Percentiles rank a stretch among this genome's conserved stretches.
These are phyloP conservation scores for Pichia sp. DNA, from an alignment of 1,139 yeast species.

Conservation along the genomic window DNA sequence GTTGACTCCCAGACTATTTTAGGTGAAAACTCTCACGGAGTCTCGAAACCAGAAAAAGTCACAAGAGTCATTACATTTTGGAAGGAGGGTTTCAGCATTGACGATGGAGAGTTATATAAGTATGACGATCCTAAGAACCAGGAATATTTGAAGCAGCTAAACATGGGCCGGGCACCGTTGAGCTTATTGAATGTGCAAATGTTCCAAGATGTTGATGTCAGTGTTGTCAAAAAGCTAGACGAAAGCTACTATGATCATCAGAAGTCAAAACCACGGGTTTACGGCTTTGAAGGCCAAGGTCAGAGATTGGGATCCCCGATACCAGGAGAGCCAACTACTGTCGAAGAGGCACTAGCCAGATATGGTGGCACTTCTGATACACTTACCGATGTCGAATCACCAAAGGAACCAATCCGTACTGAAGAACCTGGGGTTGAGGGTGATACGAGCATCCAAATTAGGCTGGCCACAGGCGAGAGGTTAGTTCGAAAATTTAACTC, in stretches of 20 bases:
- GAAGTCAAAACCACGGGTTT: conserved; percentile 40
- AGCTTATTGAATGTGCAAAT: conserved; percentile 73
- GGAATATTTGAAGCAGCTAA: conserved; percentile 70
- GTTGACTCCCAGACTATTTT: conserved; percentile 40
- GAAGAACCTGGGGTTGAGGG: conserved; percentile 44
- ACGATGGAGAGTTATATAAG: conserved; percentile 78
- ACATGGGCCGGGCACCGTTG: conserved; percentile 92
- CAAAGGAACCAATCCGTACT: conserved; percentile 20
- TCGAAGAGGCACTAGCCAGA: conserved; percentile 22
- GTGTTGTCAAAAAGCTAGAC: conserved; percentile 73
- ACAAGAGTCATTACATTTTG: conserved; percentile 83
- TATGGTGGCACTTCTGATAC: conserved; percentile 15
- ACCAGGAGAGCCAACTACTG: conserved; percentile 53
- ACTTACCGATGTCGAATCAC: conserved; percentile 21
- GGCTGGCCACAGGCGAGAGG: conserved; percentile 80
- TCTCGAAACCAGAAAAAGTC: conserved; percentile 47
- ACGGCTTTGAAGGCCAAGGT: conserved; percentile 83
- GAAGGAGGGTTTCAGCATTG: conserved; percentile 95
- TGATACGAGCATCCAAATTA: conserved; percentile 74
- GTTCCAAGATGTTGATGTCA: conserved; percentile 95
- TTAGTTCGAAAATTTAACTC: conserved; percentile 62
- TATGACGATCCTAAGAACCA: conserved; percentile 90
- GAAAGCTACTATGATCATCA: conserved; percentile 79
- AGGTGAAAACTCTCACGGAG: conserved; percentile 28
- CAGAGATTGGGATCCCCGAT: conserved; percentile 86